Percentiles rank a stretch among this genome's conserved stretches.
Conservation (phyloP, 495 filamentous ascomycete species). For the Penicillium salamii region DNA sequence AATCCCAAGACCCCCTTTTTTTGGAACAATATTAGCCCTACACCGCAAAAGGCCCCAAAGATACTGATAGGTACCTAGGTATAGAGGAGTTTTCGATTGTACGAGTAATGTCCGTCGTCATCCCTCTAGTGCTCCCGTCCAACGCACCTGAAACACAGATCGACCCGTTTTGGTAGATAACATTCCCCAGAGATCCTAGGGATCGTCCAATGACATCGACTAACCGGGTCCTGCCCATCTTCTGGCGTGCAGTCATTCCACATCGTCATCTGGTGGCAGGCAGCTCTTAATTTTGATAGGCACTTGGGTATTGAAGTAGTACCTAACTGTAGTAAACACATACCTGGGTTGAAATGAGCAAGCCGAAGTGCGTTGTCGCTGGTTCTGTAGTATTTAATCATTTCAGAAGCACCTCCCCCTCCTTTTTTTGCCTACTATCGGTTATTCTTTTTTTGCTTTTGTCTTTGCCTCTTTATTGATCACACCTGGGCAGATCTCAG, state of each 20-base stretch:
- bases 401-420: slow-evolving; percentile 1
- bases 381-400: slow-evolving; percentile 5
- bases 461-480: not conserved
- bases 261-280: slow-evolving; percentile 26
- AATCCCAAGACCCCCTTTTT: not conserved
- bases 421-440: not conserved
- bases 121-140: slow-evolving; percentile 9
- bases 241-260: slow-evolving; percentile 22
- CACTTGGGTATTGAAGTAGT: slow-evolving; percentile 7
- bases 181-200: slow-evolving; percentile 27
- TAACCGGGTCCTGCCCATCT: slow-evolving; percentile 17
- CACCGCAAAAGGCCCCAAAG: not conserved
- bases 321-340: slow-evolving; percentile 6
- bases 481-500: slow-evolving; percentile 1
- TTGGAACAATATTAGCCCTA: not conserved
- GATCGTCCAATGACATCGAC: slow-evolving; percentile 26
- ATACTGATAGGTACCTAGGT: slow-evolving; percentile 5
- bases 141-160: slow-evolving; percentile 29
- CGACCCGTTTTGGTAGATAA: slow-evolving; percentile 25
- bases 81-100: not conserved
- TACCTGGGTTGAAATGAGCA: slow-evolving; percentile 3
- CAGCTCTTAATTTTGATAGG: slow-evolving; percentile 19
- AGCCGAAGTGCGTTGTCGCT: not conserved
- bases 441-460: not conserved
- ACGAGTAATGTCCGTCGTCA: not conserved